Base-by-base conservation (phyloP, 78 protist species). In the Dictyostelium firmibasis region DNA sequence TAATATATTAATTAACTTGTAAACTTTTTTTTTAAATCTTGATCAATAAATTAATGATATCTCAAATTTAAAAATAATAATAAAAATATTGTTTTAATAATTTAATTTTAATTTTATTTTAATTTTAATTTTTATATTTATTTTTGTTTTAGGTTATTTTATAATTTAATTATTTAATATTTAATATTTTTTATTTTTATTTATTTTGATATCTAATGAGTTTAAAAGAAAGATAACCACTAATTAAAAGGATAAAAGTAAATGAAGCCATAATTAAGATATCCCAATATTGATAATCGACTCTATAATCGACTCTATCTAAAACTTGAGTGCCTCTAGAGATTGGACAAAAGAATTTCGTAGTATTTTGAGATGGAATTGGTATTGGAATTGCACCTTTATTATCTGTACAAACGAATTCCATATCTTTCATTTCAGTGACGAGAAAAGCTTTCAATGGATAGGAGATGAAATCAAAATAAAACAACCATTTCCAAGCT, bases 161-260 rank as follows among this genome's bases (percentile, higher is more conserved):
- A 18, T 25, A 6, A 25, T n/a, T 10, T 27, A 14, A 6, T 25
- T 9, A 25, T 62, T 9, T 6, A 4, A 10, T 25, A 6, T 11
- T 6, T 67, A 27, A 31, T n/a, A n/a, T n/a, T n/a, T n/a, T n/a
- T n/a, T n/a, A n/a, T n/a, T n/a, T 79, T 88, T 88, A 88, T 88
- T 79, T 88, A 88, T 77, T 79, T 88, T 88, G 93, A 88, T 88
- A 74, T 88, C 86, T 88, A 60, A 88, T 57, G 20, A 60, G 60
- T 76, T 31, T 76, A 1, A 88, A 44, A 18, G 93, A 43, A 14
- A 79, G 13, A 88, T 78, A 88, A 43, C 85, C 74, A 20, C 43
- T 1, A 35, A 88, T 0, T 16, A 64, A 36, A 29, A 88, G 69
- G 44, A 64, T 62, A 29, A 76, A 20, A 1, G 93, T 36, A 14